Conservation (phyloP, 108 stramenopile species). For the Seminavis robusta region DNA sequence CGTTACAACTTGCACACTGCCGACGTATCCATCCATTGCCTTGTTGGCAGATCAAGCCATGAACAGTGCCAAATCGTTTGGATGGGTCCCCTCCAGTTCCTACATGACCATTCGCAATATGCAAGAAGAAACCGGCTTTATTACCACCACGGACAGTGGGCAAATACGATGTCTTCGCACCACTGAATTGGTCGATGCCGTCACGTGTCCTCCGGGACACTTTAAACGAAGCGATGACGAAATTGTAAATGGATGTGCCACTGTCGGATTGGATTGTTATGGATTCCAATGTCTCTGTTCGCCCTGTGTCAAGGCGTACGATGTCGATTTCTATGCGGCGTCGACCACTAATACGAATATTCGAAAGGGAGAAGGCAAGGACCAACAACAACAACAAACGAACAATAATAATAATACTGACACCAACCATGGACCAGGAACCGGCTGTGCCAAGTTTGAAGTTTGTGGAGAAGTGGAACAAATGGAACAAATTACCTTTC, state of each 20-base stretch:
- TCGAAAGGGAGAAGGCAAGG: neutral
- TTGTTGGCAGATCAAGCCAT: neutral
- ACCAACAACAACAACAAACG: neutral
- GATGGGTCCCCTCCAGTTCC: slow-evolving; percentile 4
- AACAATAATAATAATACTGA: neutral
- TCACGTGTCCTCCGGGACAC: slow-evolving; percentile 13
- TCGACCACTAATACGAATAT: neutral
- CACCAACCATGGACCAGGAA: slow-evolving; percentile 1
- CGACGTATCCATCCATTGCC: too few relatives aligned
- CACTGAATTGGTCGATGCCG: slow-evolving; percentile 1
- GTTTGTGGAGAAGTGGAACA: slow-evolving; percentile 8
- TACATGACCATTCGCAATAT: slow-evolving; percentile 23
- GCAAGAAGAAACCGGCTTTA: slow-evolving; percentile 14
- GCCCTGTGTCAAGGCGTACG: slow-evolving; percentile 17
- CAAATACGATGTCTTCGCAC: slow-evolving; percentile 10
- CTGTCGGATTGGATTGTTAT: slow-evolving; percentile 6
- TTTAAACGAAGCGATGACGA: neutral
- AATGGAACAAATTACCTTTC: neutral
- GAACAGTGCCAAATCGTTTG: neutral
- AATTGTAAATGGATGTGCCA: slow-evolving; percentile 1
- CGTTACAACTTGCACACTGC: neutral
- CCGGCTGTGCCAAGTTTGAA: slow-evolving; percentile 9
- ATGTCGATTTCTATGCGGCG: slow-evolving; percentile 12
- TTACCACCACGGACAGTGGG: neutral
- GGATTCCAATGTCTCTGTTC: slow-evolving; percentile 10